phyloP scores from a whole-genome alignment of 345 rosid species.

The Rhodamnia rubescens region DNA sequence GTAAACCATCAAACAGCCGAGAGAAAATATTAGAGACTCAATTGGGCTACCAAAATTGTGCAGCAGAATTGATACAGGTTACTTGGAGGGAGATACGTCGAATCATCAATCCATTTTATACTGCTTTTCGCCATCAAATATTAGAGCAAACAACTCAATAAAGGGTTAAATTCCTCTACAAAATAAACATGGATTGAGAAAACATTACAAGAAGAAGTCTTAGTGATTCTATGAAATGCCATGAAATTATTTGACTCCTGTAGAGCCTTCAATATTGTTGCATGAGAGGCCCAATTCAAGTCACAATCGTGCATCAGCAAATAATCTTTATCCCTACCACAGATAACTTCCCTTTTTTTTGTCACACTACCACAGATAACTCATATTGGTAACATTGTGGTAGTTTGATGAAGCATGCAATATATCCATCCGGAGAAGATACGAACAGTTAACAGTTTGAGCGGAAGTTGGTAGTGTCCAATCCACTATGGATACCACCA shows the following conservation, averaged over 20 bases:
- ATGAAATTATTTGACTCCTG: background rate
- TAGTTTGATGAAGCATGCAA: background rate
- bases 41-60: background rate
- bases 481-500: background rate
- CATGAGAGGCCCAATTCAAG: background rate
- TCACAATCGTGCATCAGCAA: background rate
- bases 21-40: background rate
- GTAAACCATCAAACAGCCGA: conserved; percentile 2
- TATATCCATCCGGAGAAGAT: background rate
- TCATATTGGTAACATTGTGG: background rate
- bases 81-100: background rate
- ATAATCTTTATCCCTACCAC: background rate
- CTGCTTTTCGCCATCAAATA: background rate
- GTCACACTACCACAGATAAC: background rate
- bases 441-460: background rate
- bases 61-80: background rate
- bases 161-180: background rate
- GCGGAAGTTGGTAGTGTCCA: background rate
- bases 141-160: background rate
- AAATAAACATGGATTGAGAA: background rate
- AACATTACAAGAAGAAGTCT: background rate
- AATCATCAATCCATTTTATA: background rate
- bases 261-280: background rate
- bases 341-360: background rate
- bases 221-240: background rate